Percentiles rank a stretch among this genome's conserved stretches.
These are phyloP conservation scores for Tetratostichococcus sp. DNA, from an alignment of 139 green algal genomes.

Conservation along the genomic window DNA sequence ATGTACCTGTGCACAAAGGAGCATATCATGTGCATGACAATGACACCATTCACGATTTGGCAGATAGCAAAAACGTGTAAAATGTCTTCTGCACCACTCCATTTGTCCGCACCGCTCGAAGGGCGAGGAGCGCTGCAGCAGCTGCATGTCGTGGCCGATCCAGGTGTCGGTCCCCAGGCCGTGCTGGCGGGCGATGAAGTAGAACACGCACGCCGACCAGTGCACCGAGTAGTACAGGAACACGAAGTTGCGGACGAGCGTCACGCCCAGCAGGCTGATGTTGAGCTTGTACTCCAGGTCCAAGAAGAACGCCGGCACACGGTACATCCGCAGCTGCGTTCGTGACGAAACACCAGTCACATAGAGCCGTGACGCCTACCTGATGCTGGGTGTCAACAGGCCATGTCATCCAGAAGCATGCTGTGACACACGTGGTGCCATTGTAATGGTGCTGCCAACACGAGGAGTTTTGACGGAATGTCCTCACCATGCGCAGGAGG, in stretches of 20 bases:
- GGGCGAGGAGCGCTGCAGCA: not conserved
- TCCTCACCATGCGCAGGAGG: constrained; percentile 2
- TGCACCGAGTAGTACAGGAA: constrained; percentile 29
- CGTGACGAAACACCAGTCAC: not conserved
- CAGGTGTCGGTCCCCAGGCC: constrained; percentile 29
- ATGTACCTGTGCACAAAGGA: constrained; percentile 15
- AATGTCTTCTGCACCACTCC: too few relatives aligned
- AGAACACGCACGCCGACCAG: constrained; percentile 46
- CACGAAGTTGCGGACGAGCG: constrained; percentile 40
- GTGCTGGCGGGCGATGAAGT: constrained; percentile 26
- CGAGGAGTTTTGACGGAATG: too few relatives aligned
- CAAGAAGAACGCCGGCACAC: constrained; percentile 36
- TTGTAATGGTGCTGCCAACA: too few relatives aligned
- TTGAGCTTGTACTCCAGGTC: constrained; percentile 42
- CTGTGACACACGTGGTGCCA: too few relatives aligned
- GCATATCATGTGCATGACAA: not conserved
- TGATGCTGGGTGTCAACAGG: too few relatives aligned
- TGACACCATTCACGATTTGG: too few relatives aligned
- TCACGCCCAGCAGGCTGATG: constrained; percentile 38
- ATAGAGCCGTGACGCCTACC: too few relatives aligned
- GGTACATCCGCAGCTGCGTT: constrained; percentile 31
- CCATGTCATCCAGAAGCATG: too few relatives aligned
- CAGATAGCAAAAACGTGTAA: too few relatives aligned
- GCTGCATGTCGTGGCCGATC: constrained; percentile 14
- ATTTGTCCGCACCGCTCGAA: not conserved